These are phyloP conservation scores for Tremellales sp. DNA, from an alignment of 1,284 basidiomycete species.

Conservation along the genomic window DNA sequence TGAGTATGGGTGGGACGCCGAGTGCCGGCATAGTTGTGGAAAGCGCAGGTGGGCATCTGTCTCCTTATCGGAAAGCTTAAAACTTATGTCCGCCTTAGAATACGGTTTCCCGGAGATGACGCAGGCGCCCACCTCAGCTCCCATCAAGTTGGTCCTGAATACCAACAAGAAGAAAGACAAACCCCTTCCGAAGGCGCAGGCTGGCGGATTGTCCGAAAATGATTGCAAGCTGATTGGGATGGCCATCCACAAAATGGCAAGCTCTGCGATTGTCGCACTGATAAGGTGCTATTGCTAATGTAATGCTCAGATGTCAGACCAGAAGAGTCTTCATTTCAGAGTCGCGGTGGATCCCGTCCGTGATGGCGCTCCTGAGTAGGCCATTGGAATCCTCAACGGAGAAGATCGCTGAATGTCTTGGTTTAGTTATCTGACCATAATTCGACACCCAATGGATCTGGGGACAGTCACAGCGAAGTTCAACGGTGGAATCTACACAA, in stretches of 20 bases:
- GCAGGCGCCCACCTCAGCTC: conserved; percentile 34
- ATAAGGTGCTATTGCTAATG: conserved; percentile 8
- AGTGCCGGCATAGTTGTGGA: conserved; percentile 3
- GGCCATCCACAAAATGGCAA: conserved; percentile 70
- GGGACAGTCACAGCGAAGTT: conserved; percentile 84
- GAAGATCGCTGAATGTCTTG: background rate
- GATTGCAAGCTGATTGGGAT: conserved; percentile 78
- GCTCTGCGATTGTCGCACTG: conserved; percentile 6
- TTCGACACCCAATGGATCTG: conserved; percentile 93
- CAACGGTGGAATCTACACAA: conserved; percentile 73
- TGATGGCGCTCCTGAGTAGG: conserved; percentile 76
- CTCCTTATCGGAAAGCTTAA: background rate
- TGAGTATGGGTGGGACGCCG: conserved; percentile 23
- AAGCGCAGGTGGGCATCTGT: background rate
- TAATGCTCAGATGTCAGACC: conserved; percentile 22
- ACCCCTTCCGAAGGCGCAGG: conserved; percentile 67
- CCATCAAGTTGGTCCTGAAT: conserved; percentile 44
- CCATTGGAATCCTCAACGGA: conserved; percentile 9
- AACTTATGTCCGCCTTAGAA: conserved; percentile 13
- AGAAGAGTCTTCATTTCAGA: conserved; percentile 55
- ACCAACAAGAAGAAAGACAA: conserved; percentile 45
- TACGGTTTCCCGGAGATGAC: conserved; percentile 25
- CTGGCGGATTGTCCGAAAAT: conserved; percentile 71
- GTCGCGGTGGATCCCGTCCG: conserved; percentile 87
- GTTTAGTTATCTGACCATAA: conserved; percentile 77